Conservation (phyloP, 179 eudicot genomes). For the Beta corolliflora region DNA sequence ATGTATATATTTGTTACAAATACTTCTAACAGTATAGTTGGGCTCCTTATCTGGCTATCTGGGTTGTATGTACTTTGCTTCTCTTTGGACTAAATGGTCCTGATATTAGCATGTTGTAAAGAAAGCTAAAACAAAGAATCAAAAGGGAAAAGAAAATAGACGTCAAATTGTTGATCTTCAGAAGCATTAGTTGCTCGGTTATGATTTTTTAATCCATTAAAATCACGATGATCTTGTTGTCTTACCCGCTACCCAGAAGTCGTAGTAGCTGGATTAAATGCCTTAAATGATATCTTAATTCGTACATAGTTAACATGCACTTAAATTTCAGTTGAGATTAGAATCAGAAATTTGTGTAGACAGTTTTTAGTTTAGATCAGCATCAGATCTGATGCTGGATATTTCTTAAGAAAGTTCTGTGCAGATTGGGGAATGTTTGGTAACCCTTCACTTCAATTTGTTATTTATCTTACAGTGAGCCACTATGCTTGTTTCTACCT, state of each 20-base stretch:
- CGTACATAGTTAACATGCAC: background rate
- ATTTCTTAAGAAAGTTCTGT: background rate
- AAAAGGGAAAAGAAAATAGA: background rate
- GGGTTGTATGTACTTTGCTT: background rate
- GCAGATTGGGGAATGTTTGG: background rate
- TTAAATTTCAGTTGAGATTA: background rate
- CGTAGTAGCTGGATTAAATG: background rate
- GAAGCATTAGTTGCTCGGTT: background rate
- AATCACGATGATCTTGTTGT: background rate
- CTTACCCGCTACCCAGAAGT: background rate
- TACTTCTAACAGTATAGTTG: no score
- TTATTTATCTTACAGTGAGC: no score
- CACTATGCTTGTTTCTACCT: no score
- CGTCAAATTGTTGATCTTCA: conserved; percentile 4
- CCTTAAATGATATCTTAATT: no score
- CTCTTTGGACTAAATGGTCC: background rate
- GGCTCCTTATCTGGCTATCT: background rate
- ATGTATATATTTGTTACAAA: no score
- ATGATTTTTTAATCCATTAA: background rate
- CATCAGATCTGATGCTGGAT: background rate
- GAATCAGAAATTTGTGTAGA: background rate
- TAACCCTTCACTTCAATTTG: no score
- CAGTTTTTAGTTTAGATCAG: background rate
- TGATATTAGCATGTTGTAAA: background rate
- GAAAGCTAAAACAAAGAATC: background rate